These are phyloP conservation scores for Aureobasidium subglaciale DNA, from an alignment of 2,329 filamentous ascomycete genomes.

Conservation along the genomic window DNA sequence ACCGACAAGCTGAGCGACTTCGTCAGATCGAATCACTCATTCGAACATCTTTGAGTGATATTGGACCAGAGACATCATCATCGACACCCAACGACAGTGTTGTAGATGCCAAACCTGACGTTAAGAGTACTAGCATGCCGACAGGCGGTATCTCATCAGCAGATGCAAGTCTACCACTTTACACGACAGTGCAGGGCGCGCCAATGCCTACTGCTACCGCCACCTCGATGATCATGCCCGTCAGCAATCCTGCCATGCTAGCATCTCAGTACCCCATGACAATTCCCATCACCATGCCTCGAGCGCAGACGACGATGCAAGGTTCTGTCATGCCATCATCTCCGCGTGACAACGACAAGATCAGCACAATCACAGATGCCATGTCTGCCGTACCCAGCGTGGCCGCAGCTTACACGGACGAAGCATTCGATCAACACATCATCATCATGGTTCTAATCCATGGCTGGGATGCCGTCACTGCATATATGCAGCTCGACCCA, in stretches of 20 bases:
- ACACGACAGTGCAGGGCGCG: background rate
- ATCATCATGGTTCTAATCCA: constrained; percentile 10
- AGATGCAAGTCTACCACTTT: background rate
- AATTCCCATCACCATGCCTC: background rate
- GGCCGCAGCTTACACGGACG: background rate
- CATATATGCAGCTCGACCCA: constrained; percentile 7
- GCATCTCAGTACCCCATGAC: constrained; percentile 10
- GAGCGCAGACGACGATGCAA: background rate
- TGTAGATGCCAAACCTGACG: background rate
- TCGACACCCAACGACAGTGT: background rate
- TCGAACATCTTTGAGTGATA: background rate
- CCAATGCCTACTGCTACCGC: constrained; percentile 2
- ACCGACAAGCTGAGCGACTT: constrained; percentile 11
- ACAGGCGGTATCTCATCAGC: background rate
- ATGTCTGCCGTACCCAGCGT: constrained; percentile 2
- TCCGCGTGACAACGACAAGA: background rate
- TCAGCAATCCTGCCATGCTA: background rate
- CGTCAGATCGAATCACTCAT: constrained; percentile 13
- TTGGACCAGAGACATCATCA: background rate
- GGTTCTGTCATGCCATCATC: background rate
- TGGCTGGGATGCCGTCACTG: constrained; percentile 6
- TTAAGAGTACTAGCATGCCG: background rate
- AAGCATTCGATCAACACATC: constrained; percentile 10
- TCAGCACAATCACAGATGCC: constrained; percentile 10
- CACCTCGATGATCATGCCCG: background rate